Evolutionary conservation across 202 grass and related monocot genomes (phyloP), one percentile per base, ranked within the genome.

Genomic region (Saccharum hybrid): DNA sequence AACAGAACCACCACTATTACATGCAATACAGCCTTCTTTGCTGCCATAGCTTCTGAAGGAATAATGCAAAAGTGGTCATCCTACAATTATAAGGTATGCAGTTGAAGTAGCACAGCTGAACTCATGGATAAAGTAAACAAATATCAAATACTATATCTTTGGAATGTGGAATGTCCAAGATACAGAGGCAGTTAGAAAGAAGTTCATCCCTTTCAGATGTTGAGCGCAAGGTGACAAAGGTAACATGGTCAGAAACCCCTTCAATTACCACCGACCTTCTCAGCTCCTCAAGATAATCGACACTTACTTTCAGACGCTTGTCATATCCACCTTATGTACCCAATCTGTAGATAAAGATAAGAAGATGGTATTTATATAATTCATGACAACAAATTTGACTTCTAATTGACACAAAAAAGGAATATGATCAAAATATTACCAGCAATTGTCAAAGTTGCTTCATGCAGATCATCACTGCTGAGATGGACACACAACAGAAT

Each of bases 261-360:
- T 91, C 88, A 36, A 18, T 79, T 30, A 66, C 75, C 42, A 88
- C 82, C 74, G 88, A 74, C 74, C 79, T 86, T 85, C 90, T 91
- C 36, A 94, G 76, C 63, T 94, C 94, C 28, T 90, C 86, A 28
- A 93, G 51, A 72, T 97, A 94, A 46, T 97, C 89, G 48, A 92
- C 66, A 83, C 63, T 92, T 81, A 87, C 76, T 85, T 90, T 85
- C 23, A 87, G 80, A 37, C 56, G 30, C 63, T 86, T 84, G 71
- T 90, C 81, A 72, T 79, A 94, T 52, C 90, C 90, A 78, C 86
- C 90, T 93, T 72, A 51, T 82, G 30, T 56, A 76, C 56, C 38
- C 0, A 75, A 87, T 57, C 81, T 81, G 60, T 9, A 63, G 41
- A 62, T 43, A 14, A 31, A 68, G n/a, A 72, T 85, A 78, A 64